These are phyloP conservation scores for Coccomyxa subellipsoidea DNA, from an alignment of 163 green algal species.

Conservation along the genomic window DNA sequence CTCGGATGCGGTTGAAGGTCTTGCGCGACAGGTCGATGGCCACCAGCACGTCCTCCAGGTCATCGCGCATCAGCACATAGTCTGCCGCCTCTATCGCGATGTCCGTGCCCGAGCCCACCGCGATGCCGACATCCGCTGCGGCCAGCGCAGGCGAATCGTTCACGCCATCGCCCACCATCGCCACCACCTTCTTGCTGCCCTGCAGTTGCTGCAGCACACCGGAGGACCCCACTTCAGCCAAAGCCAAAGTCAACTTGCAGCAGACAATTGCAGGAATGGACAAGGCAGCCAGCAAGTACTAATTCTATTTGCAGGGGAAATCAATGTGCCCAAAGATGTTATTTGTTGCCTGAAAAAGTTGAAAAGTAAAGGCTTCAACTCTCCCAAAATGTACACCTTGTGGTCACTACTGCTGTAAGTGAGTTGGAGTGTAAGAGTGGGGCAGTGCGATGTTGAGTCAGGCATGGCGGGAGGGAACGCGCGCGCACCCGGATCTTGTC, in stretches of 20 bases:
- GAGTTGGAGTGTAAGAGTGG: too few species aligned
- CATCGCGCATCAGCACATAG: constrained; percentile 84
- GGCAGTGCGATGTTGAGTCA: too few species aligned
- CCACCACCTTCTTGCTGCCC: constrained; percentile 47
- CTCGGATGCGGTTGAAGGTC: constrained; percentile 75
- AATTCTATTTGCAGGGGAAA: too few species aligned
- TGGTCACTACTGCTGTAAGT: too few species aligned
- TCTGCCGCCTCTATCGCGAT: constrained; percentile 90
- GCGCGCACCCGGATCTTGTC: constrained; percentile 39
- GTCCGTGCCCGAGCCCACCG: constrained; percentile 83
- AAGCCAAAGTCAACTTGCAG: too few species aligned
- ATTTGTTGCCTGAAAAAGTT: too few species aligned
- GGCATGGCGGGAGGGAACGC: neutral
- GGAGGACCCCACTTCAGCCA: neutral
- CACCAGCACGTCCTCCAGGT: constrained; percentile 82
- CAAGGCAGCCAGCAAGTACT: too few species aligned
- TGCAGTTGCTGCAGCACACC: constrained; percentile 40
- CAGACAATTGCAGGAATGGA: too few species aligned
- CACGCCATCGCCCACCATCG: constrained; percentile 95
- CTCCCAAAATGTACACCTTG: too few species aligned
- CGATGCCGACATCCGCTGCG: constrained; percentile 91
- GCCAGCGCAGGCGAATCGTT: constrained; percentile 95
- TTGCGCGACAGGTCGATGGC: constrained; percentile 81
- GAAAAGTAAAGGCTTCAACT: too few species aligned
- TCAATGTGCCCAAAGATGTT: too few species aligned